Percentiles rank a stretch among this genome's conserved stretches.
Evolutionary conservation across 441 rosid genomes (phyloP).

Genomic region (Metrosideros polymorpha): DNA sequence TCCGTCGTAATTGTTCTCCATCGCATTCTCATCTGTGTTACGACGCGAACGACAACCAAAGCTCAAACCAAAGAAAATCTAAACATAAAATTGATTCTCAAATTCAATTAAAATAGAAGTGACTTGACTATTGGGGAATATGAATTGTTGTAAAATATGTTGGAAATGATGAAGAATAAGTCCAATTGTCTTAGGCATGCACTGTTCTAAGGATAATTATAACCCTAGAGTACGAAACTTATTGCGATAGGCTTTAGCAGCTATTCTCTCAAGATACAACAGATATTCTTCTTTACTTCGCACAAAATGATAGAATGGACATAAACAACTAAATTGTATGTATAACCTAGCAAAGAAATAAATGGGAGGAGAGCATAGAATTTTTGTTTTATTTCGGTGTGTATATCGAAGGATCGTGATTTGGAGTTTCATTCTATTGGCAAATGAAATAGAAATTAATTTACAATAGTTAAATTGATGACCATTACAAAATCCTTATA

Average conservation of each 20-base stretch:
- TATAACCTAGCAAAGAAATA: neutral
- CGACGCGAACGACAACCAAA: neutral
- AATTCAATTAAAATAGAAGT: neutral
- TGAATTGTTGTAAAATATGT: neutral
- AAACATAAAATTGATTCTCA: neutral
- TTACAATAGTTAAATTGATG: rapidly evolving
- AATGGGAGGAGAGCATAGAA: neutral
- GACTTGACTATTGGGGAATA: neutral
- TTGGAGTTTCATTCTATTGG: neutral
- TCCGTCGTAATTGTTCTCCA: neutral
- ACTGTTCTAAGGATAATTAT: no score
- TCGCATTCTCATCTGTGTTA: neutral
- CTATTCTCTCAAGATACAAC: neutral
- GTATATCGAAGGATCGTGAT: neutral
- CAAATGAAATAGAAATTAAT: neutral
- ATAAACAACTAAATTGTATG: neutral
- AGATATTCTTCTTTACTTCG: rapidly evolving
- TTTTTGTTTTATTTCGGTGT: neutral
- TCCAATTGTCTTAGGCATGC: rapidly evolving
- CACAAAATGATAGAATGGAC: neutral
- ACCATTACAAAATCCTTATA: neutral
- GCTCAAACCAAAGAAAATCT: neutral
- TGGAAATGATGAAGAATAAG: neutral
- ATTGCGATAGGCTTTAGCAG: neutral
- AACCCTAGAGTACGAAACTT: rapidly evolving